phyloP scores from a whole-genome alignment of 2,329 filamentous ascomycete species.

The Seiridium cupressi region DNA sequence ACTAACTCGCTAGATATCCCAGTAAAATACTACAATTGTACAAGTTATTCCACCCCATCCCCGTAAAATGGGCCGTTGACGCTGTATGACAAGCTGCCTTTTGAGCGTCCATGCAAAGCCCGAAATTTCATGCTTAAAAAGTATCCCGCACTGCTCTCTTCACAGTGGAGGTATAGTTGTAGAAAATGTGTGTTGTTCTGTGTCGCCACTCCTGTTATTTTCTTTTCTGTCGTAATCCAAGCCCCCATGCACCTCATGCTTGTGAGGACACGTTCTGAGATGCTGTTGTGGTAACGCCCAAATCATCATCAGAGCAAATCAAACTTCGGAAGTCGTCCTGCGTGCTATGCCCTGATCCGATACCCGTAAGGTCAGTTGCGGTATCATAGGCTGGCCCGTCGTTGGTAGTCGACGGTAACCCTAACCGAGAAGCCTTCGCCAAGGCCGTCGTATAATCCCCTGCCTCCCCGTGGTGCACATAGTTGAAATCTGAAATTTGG shows the following conservation, averaged over 20 bases:
- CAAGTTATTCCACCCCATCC: neutral
- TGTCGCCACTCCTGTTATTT: neutral
- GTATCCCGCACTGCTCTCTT: neutral
- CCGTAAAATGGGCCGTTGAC: neutral
- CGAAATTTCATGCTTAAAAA: neutral
- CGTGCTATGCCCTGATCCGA: constrained; percentile 16
- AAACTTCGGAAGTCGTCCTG: constrained; percentile 15
- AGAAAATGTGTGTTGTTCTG: neutral
- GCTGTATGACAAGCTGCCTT: neutral
- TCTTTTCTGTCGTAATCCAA: neutral
- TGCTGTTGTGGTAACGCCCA: constrained; percentile 12
- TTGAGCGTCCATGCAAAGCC: neutral
- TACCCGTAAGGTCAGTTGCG: constrained; percentile 15
- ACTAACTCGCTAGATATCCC: neutral
- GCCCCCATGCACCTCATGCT: constrained; percentile 10
- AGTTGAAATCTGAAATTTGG: neutral
- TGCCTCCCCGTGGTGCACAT: neutral
- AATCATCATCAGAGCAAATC: constrained; percentile 20
- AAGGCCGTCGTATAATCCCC: no score
- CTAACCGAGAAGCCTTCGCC: neutral
- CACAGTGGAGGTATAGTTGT: neutral
- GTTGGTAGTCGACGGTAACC: neutral
- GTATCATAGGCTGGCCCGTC: neutral
- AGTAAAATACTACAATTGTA: neutral
- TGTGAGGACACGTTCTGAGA: constrained; percentile 17